Percentiles rank a stretch among this genome's conserved stretches.
phyloP scores from a whole-genome alignment of 2,329 filamentous ascomycete species.

The Colletotrichum sidae region DNA sequence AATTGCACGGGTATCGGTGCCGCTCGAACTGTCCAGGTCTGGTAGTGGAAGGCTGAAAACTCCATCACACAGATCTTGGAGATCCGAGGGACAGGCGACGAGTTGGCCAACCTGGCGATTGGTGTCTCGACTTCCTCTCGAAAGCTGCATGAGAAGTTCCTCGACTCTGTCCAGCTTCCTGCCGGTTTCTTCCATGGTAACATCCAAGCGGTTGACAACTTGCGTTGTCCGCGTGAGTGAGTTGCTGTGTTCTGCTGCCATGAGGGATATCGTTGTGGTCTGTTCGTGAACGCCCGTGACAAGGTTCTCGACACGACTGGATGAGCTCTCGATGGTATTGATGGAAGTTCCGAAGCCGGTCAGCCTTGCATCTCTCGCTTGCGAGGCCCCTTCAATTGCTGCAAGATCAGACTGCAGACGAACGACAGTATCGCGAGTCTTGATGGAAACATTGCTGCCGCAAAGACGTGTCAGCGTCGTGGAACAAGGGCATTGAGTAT shows the following conservation, averaged over 20 bases:
- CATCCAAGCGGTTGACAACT: neutral
- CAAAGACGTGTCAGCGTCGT: neutral
- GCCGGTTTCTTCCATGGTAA: neutral
- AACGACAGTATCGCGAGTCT: neutral
- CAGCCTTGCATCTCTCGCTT: neutral
- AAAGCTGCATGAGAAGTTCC: neutral
- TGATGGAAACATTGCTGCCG: neutral
- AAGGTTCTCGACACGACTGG: neutral
- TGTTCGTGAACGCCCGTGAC: neutral
- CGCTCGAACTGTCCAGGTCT: no score
- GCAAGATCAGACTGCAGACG: neutral
- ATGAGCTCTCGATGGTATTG: neutral
- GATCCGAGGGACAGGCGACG: neutral
- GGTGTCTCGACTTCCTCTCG: neutral
- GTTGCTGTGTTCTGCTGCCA: no score
- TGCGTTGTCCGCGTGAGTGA: no score
- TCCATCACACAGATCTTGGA: neutral
- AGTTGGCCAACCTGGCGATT: conserved; percentile 1
- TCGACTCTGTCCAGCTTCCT: neutral
- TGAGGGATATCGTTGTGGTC: neutral
- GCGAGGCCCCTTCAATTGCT: accelerated
- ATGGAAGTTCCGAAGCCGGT: neutral
- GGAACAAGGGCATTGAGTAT: neutral
- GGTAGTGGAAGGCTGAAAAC: neutral
- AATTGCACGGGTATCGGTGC: neutral